A percentile compares a stretch with the other conserved stretches of the same genome.
These are phyloP conservation scores for Aspergillus phoenicis DNA, from an alignment of 2,329 filamentous ascomycete genomes.

Conservation along the genomic window DNA sequence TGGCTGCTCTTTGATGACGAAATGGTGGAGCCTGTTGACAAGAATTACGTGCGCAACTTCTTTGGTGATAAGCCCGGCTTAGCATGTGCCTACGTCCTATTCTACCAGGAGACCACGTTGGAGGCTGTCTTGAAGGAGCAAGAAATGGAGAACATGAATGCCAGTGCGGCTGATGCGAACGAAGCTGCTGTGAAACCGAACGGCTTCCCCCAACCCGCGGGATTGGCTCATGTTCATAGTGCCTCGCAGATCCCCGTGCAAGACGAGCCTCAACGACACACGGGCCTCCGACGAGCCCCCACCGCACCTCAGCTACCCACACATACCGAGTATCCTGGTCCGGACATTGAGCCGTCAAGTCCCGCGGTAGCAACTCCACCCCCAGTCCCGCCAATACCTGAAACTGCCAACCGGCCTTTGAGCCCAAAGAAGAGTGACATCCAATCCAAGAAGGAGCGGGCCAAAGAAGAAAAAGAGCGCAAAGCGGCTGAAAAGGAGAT, in stretches of 20 bases:
- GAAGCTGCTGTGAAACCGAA: slow-evolving; percentile 36
- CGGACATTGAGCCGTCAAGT: slow-evolving; percentile 26
- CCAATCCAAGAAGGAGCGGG: slow-evolving; percentile 69
- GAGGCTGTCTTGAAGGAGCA: slow-evolving; percentile 75
- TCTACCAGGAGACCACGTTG: slow-evolving; percentile 88
- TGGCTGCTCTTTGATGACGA: slow-evolving; percentile 98
- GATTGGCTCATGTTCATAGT: slow-evolving; percentile 44
- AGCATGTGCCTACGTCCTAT: slow-evolving; percentile 94
- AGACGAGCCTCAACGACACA: slow-evolving; percentile 38
- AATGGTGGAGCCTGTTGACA: slow-evolving; percentile 97
- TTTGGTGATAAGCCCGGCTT: slow-evolving; percentile 90
- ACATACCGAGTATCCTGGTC: slow-evolving; percentile 35
- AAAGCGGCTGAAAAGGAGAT: slow-evolving; percentile 51
- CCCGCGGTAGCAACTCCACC: slow-evolving; percentile 18
- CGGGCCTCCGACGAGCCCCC: slow-evolving; percentile 42
- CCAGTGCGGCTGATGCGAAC: slow-evolving; percentile 43
- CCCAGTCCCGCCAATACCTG: slow-evolving; percentile 36
- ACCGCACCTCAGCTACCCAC: slow-evolving; percentile 53
- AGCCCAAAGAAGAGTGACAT: slow-evolving; percentile 64
- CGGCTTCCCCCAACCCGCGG: slow-evolving; percentile 33
- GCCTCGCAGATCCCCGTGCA: slow-evolving; percentile 38
- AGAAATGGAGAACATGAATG: slow-evolving; percentile 69
- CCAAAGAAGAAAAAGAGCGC: slow-evolving; percentile 60
- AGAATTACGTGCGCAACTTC: slow-evolving; percentile 93
- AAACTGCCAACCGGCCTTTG: slow-evolving; percentile 35